Evolutionary conservation across 352 stramenopile genomes (phyloP).

Genomic region (Saprolegnia parasitica): DNA sequence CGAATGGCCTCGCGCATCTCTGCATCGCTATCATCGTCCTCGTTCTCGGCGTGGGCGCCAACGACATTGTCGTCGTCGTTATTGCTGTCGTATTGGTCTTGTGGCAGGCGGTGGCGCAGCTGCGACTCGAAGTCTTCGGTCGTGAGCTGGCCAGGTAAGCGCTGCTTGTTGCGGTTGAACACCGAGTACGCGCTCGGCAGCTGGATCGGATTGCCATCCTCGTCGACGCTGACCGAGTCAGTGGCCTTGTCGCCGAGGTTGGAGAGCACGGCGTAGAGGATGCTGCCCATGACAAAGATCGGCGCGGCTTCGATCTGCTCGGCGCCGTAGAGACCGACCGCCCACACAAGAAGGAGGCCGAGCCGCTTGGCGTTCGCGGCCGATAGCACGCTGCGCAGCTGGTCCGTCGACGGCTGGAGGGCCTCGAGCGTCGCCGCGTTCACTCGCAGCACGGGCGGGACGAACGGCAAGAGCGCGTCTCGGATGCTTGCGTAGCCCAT

Average conservation of each 20-base stretch:
- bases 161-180: conserved; percentile 61
- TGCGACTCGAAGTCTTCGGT: conserved; percentile 71
- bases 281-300: conserved; percentile 52
- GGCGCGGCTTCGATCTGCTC: conserved; percentile 50
- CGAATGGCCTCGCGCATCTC: conserved; percentile 23
- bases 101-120: conserved; percentile 15
- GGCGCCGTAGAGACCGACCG: conserved; percentile 40
- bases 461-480: conserved; percentile 77
- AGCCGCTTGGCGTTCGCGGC: conserved; percentile 25
- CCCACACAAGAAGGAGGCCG: conserved; percentile 35
- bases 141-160: conserved; percentile 74
- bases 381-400: conserved; percentile 26
- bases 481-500: conserved; percentile 29
- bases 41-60: neutral
- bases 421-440: conserved; percentile 65
- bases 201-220: conserved; percentile 8
- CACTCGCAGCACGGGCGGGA: conserved; percentile 71
- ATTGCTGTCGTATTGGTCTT: conserved; percentile 6
- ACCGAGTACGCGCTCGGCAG: conserved; percentile 69
- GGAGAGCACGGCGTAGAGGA: conserved; percentile 10
- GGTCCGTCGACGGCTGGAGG: conserved; percentile 30
- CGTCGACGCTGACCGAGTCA: conserved; percentile 22
- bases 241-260: conserved; percentile 28
- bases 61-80: neutral
- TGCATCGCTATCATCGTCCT: conserved; percentile 20